These are phyloP conservation scores for Moricandia arvensis DNA, from an alignment of 345 rosid species.

Conservation along the genomic window DNA sequence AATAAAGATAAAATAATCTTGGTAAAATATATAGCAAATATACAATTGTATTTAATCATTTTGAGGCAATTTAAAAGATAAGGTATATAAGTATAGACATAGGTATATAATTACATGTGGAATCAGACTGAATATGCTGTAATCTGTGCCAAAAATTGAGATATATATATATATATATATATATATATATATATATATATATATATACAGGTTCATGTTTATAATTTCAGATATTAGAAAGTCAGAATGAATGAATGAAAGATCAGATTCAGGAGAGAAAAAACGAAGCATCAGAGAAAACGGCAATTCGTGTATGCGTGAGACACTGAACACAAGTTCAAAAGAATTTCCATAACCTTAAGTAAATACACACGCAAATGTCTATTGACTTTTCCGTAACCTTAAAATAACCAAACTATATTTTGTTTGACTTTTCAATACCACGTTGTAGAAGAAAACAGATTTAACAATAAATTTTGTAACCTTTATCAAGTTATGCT, in stretches of 20 bases:
- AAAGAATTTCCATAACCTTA: neutral
- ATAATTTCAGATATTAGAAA: neutral
- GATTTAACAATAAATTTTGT: neutral
- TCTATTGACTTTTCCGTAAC: neutral
- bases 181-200: too few relatives aligned
- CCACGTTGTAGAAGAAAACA: neutral
- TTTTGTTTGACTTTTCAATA: neutral
- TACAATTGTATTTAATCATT: too few relatives aligned
- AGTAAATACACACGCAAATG: neutral
- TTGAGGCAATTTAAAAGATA: too few relatives aligned
- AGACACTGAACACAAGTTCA: neutral
- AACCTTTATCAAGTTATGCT: too few relatives aligned
- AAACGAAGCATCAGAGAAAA: neutral
- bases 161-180: too few relatives aligned
- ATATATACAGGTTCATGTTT: too few relatives aligned
- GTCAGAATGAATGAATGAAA: neutral
- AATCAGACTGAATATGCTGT: too few relatives aligned
- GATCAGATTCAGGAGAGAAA: neutral
- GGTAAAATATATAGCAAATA: too few relatives aligned
- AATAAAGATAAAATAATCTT: too few relatives aligned
- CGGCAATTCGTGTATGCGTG: neutral
- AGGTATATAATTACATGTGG: too few relatives aligned
- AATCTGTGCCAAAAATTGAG: too few relatives aligned
- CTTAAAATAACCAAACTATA: neutral
- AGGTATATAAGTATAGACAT: too few relatives aligned